These are phyloP conservation scores for Penicillium diatomitis DNA, from an alignment of 495 filamentous ascomycete species.

Conservation along the genomic window DNA sequence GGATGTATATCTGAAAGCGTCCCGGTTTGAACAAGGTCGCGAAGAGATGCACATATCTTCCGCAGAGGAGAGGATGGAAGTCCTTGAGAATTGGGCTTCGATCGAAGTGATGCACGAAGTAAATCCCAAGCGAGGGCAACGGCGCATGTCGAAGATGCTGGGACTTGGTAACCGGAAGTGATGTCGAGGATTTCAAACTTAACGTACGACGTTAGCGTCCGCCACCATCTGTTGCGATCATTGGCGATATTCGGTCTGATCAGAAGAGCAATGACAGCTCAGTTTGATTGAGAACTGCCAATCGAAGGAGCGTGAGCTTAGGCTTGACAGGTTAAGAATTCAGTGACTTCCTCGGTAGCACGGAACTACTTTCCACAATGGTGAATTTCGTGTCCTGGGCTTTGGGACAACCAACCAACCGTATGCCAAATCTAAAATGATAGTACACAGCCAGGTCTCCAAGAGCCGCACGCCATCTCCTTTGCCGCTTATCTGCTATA, in stretches of 20 bases:
- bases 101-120: background rate
- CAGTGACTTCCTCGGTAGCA: background rate
- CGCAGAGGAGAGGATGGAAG: background rate
- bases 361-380: too few relatives aligned
- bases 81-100: background rate
- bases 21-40: background rate
- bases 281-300: background rate
- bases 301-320: background rate
- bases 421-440: too few relatives aligned
- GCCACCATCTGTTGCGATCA: background rate
- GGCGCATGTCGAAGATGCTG: background rate
- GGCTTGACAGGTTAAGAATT: background rate
- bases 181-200: background rate
- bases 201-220: background rate
- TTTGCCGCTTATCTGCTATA: too few relatives aligned
- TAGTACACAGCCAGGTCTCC: too few relatives aligned
- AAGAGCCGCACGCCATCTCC: too few relatives aligned
- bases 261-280: background rate
- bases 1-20: background rate
- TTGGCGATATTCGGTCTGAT: background rate
- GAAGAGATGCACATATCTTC: background rate
- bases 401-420: too few relatives aligned
- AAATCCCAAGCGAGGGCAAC: background rate
- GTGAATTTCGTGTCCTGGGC: too few relatives aligned
- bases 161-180: background rate